Base-by-base conservation (phyloP, 129 eudicot genomes). In the Solidago caesia region DNA sequence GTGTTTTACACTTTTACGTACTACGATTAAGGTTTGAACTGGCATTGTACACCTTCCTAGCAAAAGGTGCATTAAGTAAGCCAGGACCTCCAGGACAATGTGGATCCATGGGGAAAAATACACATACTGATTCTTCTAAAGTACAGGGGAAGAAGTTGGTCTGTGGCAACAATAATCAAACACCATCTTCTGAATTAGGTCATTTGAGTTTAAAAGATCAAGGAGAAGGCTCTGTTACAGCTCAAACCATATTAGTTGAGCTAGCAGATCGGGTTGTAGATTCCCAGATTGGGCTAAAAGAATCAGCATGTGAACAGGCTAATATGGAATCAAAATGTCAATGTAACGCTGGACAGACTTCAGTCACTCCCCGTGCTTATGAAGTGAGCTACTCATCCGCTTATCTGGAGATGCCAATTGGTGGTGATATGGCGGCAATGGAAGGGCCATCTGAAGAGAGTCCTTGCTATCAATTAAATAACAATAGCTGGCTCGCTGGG, bases 391-490 rank as follows among this genome's bases (percentile, higher is more conserved):
- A 88, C 75, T 79, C 91, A 43, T 80, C 85, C 78, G 82, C 97
- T 64, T 89, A 88, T 83, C 79, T 80, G n/a, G 87, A 84, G 72
- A 65, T 85, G 73, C 88, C 90, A 67, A 43, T 66, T 57, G 78
- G 88, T 7, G 85, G 73, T 65, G 87, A 83, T 57, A 83, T 74
- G 71, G 75, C 79, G 21, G 78, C 84, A 51, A 73, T 87, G 85
- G 97, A 94, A 85, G 99, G 99, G 70, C 97, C 96, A 42, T 89
- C 95, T 62, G 97, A 89, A 78, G 99, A 91, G 86, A 89, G 86
- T 78, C 47, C 96, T 16, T 85, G 91, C 85, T 89, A 85, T 76
- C 91, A 91, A 43, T 66, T 89, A 78, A 91, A 81, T 67, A 84
- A 87, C 58, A 69, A 82, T 63, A 88, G 73, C 59, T 95, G 97